Conservation (phyloP, 177 flowering plant genomes). For the Vitis hybrid region DNA sequence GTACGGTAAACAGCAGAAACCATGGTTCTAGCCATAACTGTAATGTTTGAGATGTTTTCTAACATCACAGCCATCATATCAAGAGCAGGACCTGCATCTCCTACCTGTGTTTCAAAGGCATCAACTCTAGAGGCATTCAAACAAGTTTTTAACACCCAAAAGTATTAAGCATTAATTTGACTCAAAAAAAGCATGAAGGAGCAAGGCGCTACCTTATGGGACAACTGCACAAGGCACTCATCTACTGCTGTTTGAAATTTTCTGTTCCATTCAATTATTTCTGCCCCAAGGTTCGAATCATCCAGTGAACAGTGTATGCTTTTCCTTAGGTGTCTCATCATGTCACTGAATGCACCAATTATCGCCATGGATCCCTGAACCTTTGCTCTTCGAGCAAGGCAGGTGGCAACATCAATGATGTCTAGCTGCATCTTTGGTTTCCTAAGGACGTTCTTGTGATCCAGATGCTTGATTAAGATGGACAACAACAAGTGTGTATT, state of each 20-base stretch:
- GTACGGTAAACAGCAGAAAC: slow-evolving; percentile 25
- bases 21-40: slow-evolving; percentile 22
- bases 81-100: slow-evolving; percentile 25
- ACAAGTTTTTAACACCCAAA: no score
- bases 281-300: slow-evolving; percentile 22
- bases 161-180: no score
- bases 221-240: slow-evolving; percentile 25
- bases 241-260: slow-evolving; percentile 20
- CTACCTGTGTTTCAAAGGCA: slow-evolving; percentile 13
- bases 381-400: slow-evolving; percentile 15
- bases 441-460: slow-evolving; percentile 25
- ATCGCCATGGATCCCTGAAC: slow-evolving; percentile 23
- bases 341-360: slow-evolving; percentile 25
- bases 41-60: slow-evolving; percentile 24
- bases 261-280: slow-evolving; percentile 17
- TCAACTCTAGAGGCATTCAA: no score
- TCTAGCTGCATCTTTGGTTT: slow-evolving; percentile 23
- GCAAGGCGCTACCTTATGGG: slow-evolving; percentile 15
- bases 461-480: slow-evolving; percentile 25
- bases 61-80: slow-evolving; percentile 30
- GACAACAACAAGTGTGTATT: slow-evolving; percentile 24
- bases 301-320: slow-evolving; percentile 23
- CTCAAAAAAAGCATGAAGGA: background rate
- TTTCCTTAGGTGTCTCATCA: slow-evolving; percentile 22
- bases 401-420: slow-evolving; percentile 21